These are phyloP conservation scores for Echites panduratus DNA, from an alignment of 257 asterid species.

Conservation along the genomic window DNA sequence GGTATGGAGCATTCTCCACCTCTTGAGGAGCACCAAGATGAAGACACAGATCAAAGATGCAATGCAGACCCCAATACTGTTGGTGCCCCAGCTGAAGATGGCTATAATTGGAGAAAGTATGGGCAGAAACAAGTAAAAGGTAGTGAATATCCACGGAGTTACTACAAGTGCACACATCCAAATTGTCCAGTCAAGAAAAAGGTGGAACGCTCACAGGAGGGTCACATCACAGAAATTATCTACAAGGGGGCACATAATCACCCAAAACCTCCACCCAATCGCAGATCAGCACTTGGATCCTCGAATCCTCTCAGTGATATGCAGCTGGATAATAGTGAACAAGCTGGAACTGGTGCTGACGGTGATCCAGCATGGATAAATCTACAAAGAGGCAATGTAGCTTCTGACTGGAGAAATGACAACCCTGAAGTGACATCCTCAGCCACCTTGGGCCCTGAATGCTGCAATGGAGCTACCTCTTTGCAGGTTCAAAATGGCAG, in stretches of 20 bases:
- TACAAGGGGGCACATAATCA: conserved; percentile 79
- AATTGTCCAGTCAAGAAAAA: conserved; percentile 77
- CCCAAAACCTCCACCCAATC: conserved; percentile 61
- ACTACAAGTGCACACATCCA: conserved; percentile 72
- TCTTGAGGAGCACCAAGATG: conserved; percentile 49
- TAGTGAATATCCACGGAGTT: conserved; percentile 83
- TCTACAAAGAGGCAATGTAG: conserved; percentile 38
- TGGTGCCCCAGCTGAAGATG: conserved; percentile 63
- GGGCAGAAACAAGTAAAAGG: conserved; percentile 91
- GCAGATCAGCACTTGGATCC: conserved; percentile 48
- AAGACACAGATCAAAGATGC: conserved; percentile 49
- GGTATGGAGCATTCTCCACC: conserved; percentile 51
- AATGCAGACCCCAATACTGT: conserved; percentile 42
- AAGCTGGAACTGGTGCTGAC: conserved; percentile 23
- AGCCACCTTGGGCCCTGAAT: conserved; percentile 33
- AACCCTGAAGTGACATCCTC: conserved; percentile 44
- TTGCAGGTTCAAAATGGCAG: conserved; percentile 35
- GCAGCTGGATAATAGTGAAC: conserved; percentile 46
- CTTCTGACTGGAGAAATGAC: conserved; percentile 42
- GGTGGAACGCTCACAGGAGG: conserved; percentile 71
- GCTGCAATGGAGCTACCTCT: conserved; percentile 30
- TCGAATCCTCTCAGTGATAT: conserved; percentile 35
- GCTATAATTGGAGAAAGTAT: conserved; percentile 79
- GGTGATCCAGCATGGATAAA: conserved; percentile 39
- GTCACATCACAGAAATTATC: conserved; percentile 72